Conservation (phyloP, 306 rosid species). For the Styphnolobium japonicum region DNA sequence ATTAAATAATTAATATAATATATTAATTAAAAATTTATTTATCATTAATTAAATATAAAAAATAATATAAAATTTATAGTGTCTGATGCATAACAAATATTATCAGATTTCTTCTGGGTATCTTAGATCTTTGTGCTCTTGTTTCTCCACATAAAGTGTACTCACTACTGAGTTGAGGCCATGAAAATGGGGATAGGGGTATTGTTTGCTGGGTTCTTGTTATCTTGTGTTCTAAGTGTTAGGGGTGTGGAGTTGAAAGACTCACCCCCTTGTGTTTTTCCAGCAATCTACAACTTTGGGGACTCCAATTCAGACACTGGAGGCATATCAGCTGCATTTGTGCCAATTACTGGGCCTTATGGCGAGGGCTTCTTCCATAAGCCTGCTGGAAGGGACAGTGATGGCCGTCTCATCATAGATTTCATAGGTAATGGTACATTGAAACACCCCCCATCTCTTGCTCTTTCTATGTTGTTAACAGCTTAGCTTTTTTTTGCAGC, state of each 20-base stretch:
- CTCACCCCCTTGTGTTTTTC: constrained; percentile 44
- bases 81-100: too few relatives aligned
- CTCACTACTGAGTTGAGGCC: too few relatives aligned
- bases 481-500: not conserved
- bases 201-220: constrained; percentile 14
- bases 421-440: constrained; percentile 44
- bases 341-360: constrained; percentile 49
- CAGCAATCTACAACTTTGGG: constrained; percentile 67
- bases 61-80: too few relatives aligned
- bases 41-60: too few relatives aligned
- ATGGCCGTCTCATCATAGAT: constrained; percentile 65
- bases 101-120: too few relatives aligned
- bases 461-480: not conserved
- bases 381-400: constrained; percentile 57
- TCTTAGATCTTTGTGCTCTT: not conserved
- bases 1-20: too few relatives aligned
- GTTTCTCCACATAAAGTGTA: not conserved
- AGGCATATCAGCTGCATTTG: too few relatives aligned
- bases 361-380: constrained; percentile 55
- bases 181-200: constrained; percentile 40
- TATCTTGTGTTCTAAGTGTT: not conserved
- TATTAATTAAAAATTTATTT: too few relatives aligned
- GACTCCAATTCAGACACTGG: constrained; percentile 77
- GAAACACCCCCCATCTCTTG: not conserved
- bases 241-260: too few relatives aligned